These are phyloP conservation scores for Blastomyces emzantsi DNA, from an alignment of 2,329 filamentous ascomycete species.

Conservation along the genomic window DNA sequence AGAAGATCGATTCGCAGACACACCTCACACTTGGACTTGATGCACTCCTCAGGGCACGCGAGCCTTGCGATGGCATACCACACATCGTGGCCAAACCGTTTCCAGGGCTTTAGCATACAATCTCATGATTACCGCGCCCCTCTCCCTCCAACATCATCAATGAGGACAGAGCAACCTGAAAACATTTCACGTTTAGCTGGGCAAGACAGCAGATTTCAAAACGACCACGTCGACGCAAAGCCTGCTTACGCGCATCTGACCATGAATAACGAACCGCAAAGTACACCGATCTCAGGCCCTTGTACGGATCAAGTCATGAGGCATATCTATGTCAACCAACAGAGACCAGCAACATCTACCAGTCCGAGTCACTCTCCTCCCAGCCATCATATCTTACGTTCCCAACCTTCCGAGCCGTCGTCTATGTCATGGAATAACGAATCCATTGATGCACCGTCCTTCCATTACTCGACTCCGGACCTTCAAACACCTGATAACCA, in stretches of 20 bases:
- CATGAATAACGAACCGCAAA: conserved; percentile 28
- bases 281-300: conserved; percentile 28
- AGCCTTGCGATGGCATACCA: conserved; percentile 36
- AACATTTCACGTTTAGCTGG: conserved; percentile 26
- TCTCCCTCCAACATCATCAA: conserved; percentile 40
- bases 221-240: conserved; percentile 25
- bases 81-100: conserved; percentile 45
- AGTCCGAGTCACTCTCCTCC: conserved; percentile 30
- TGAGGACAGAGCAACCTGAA: conserved; percentile 32
- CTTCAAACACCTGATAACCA: conserved; percentile 31
- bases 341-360: conserved; percentile 24
- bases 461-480: conserved; percentile 32
- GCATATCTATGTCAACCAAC: conserved; percentile 27
- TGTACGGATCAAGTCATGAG: conserved; percentile 24
- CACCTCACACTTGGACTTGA: conserved; percentile 44
- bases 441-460: conserved; percentile 27
- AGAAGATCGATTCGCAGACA: conserved; percentile 34
- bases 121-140: conserved; percentile 36
- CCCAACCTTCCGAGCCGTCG: conserved; percentile 32
- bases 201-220: conserved; percentile 28
- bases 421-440: conserved; percentile 37
- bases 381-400: conserved; percentile 30
- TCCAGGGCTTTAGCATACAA: conserved; percentile 46
- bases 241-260: conserved; percentile 9
- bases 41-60: conserved; percentile 44